phyloP scores from a whole-genome alignment of 2,329 filamentous ascomycete species.

The Sporothrix humicola region DNA sequence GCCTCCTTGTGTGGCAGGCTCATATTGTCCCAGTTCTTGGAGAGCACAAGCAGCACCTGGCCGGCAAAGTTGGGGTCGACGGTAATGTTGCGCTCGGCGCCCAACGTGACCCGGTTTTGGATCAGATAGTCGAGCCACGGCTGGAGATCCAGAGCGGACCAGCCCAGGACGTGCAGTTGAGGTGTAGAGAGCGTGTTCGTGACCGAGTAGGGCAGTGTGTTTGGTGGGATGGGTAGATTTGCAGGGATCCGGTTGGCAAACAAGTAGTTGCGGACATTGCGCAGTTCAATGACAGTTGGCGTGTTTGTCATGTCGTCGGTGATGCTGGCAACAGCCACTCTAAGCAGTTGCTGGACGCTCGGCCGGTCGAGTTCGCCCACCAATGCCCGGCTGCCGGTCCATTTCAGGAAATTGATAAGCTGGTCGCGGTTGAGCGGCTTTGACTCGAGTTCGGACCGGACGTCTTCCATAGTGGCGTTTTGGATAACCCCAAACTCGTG shows the following conservation, averaged over 20 bases:
- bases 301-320: conserved; percentile 48
- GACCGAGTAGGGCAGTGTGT: conserved; percentile 83
- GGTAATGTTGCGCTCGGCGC: conserved; percentile 71
- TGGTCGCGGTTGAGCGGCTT: conserved; percentile 81
- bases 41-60: conserved; percentile 77
- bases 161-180: conserved; percentile 81
- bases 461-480: conserved; percentile 84
- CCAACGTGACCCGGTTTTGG: conserved; percentile 65
- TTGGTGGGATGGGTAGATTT: conserved; percentile 78
- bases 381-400: conserved; percentile 75
- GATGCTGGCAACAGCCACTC: conserved; percentile 77
- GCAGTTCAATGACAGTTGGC: conserved; percentile 71
- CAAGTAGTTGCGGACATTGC: conserved; percentile 75
- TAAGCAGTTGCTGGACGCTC: conserved; percentile 72
- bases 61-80: conserved; percentile 74
- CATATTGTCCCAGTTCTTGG: conserved; percentile 88
- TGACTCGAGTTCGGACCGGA: conserved; percentile 79
- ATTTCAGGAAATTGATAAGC: conserved; percentile 80
- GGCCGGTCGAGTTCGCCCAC: conserved; percentile 73
- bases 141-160: conserved; percentile 82
- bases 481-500: conserved; percentile 86
- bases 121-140: conserved; percentile 85
- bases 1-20: conserved; percentile 68
- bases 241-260: conserved; percentile 78
- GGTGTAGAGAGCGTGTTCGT: conserved; percentile 70